Percentiles rank a stretch among this genome's conserved stretches.
Conservation (phyloP, 129 eudicot genomes). For the Deinandra increscens region DNA sequence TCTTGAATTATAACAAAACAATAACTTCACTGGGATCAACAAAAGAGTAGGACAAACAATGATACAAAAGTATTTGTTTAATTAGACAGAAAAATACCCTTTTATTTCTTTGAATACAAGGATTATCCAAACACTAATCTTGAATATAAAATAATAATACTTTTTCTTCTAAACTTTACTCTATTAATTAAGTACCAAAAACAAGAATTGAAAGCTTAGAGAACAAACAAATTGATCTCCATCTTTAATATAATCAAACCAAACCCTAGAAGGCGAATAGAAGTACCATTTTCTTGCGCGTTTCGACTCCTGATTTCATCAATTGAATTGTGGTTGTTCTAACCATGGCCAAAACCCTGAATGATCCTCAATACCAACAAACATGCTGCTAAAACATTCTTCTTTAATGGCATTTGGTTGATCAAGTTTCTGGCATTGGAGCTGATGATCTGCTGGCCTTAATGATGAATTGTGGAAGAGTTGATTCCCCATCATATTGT, state of each 20-base stretch:
- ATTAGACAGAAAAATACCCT: constrained; percentile 14
- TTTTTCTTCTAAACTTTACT: constrained; percentile 42
- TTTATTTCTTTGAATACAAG: constrained; percentile 38
- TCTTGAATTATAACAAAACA: neutral
- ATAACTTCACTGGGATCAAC: neutral
- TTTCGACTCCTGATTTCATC: constrained; percentile 22
- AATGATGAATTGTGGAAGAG: constrained; percentile 56
- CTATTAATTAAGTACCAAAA: constrained; percentile 37
- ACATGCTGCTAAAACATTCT: constrained; percentile 80
- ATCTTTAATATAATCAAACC: constrained; percentile 31
- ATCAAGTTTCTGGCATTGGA: constrained; percentile 43
- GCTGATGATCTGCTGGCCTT: constrained; percentile 45
- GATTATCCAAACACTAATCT: constrained; percentile 33
- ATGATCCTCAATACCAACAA: constrained; percentile 84
- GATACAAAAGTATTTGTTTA: too few relatives aligned
- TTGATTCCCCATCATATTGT: constrained; percentile 37
- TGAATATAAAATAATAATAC: constrained; percentile 39
- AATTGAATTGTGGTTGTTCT: constrained; percentile 81
- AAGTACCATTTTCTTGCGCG: constrained; percentile 7
- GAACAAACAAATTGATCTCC: constrained; percentile 40
- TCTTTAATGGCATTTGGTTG: constrained; percentile 58
- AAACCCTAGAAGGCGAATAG: constrained; percentile 19
- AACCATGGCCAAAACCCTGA: constrained; percentile 97
- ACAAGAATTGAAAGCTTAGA: constrained; percentile 38
- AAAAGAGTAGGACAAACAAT: too few relatives aligned